Base-by-base conservation (phyloP, 352 stramenopile genomes). In the Phytophthora multivora region DNA sequence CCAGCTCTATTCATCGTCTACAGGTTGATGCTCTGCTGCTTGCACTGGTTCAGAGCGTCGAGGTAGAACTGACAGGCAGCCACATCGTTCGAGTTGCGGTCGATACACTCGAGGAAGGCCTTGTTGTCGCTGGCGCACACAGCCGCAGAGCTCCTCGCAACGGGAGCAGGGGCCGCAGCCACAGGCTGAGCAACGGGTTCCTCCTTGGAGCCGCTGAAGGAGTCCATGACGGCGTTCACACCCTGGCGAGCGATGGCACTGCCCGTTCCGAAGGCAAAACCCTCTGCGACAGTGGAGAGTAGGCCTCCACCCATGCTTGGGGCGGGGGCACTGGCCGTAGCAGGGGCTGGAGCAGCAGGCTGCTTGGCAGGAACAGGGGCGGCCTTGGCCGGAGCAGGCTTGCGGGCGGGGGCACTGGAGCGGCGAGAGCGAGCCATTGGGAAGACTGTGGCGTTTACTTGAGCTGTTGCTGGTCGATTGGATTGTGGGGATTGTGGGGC, bases 211-310 rank as follows among this genome's bases (percentile, higher is more conserved):
- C 81, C 71, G 56, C 79, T 68, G 60, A 96, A 88, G 39, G 80
- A 84, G 62, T 91, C 74, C 10, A 80, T 65, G 18, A 77, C 84
- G 28, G 85, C 73, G 66, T 86, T 73, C 38, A 94, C 87, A 11
- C 79, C 93, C 51, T 87, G 89, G 51, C 98, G 96, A 23, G 96
- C 97, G 65, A 99, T 97, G 33, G 96, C 93, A 23, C 86, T 98
- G 68, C 96, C 97, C 12, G 94, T 98, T 65, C 97, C 97, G 71
- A 98, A 99, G 5, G 96, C 96, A 83, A 99, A 98, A 54, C 97
- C 96, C 63, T 99, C 92, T 0, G 89, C 94, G 67, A 99, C 97
- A 15, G 95, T 98, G 55, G 89, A 93, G 46, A 96, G 78, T 52
- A 99, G 91, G 13, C 95, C 95, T 19, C 87, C 82, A 48, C 98